phyloP scores from a whole-genome alignment of 495 filamentous ascomycete species.

The Lasiosphaeria ovina region DNA sequence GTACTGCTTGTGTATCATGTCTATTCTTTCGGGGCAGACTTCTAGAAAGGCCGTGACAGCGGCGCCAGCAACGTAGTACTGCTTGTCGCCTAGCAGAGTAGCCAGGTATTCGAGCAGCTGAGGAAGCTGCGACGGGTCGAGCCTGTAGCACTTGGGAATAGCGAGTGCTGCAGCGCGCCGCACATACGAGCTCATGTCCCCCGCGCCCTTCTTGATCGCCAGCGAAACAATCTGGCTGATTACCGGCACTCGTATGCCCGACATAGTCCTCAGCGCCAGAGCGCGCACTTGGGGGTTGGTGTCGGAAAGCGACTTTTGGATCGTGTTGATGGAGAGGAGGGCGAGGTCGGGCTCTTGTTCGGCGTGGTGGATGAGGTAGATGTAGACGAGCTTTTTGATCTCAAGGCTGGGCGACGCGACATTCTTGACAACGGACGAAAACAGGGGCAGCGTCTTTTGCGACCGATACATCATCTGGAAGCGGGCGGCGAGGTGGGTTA shows the following conservation, averaged over 20 bases:
- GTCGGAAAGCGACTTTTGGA: slow-evolving; percentile 94
- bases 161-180: slow-evolving; percentile 89
- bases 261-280: slow-evolving; percentile 91
- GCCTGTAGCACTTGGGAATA: slow-evolving; percentile 95
- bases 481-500: slow-evolving; percentile 20
- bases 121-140: slow-evolving; percentile 82
- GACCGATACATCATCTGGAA: slow-evolving; percentile 86
- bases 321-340: slow-evolving; percentile 94
- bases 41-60: slow-evolving; percentile 87
- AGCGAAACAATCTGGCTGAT: slow-evolving; percentile 98
- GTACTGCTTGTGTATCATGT: slow-evolving; percentile 88
- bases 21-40: slow-evolving; percentile 80
- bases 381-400: slow-evolving; percentile 97
- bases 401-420: slow-evolving; percentile 86
- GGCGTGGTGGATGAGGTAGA: slow-evolving; percentile 93
- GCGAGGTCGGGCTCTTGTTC: slow-evolving; percentile 94
- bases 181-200: slow-evolving; percentile 92
- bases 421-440: slow-evolving; percentile 95
- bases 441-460: slow-evolving; percentile 79
- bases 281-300: slow-evolving; percentile 84
- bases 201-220: slow-evolving; percentile 86
- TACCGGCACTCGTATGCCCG: slow-evolving; percentile 92
- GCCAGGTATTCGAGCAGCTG: slow-evolving; percentile 78
- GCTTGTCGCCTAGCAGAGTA: slow-evolving; percentile 77
- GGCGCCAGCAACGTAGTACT: slow-evolving; percentile 92